Evolutionary conservation across 805 yeast species (phyloP).

Genomic region (Wickerhamomyces sydowiorum): DNA sequence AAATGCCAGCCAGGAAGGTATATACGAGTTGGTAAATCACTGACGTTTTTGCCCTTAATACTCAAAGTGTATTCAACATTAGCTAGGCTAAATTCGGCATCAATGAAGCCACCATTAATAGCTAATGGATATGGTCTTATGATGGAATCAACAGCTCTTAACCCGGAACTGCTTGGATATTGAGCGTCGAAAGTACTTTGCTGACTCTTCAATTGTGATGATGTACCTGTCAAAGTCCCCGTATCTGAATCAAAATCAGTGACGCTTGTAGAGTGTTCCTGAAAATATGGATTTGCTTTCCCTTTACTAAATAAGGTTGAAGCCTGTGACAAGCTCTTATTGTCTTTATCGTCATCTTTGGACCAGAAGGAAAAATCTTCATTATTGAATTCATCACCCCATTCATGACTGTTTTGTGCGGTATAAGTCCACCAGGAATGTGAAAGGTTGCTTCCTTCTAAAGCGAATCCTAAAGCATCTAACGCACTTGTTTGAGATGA

Average conservation of each 20-base stretch:
- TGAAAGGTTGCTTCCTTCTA: constrained; percentile 67
- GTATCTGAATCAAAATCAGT: constrained; percentile 19
- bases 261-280: not conserved
- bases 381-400: constrained; percentile 93
- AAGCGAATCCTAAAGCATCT: constrained; percentile 75
- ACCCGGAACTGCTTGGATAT: constrained; percentile 40
- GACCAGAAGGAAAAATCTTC: constrained; percentile 93
- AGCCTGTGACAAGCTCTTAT: not conserved
- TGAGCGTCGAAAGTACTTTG: not conserved
- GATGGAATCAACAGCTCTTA: constrained; percentile 69
- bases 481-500: constrained; percentile 72
- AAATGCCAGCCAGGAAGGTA: constrained; percentile 73
- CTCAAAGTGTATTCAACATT: constrained; percentile 41
- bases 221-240: constrained; percentile 15
- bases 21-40: constrained; percentile 46
- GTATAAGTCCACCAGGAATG: constrained; percentile 88
- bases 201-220: not conserved
- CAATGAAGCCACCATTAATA: constrained; percentile 50
- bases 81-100: constrained; percentile 54
- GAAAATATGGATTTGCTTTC: not conserved
- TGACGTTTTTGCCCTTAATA: constrained; percentile 28
- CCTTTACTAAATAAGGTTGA: not conserved
- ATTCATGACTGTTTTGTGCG: constrained; percentile 62
- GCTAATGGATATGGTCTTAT: constrained; percentile 72
- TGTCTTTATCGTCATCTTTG: constrained; percentile 41